Base-by-base conservation (phyloP, 2,329 filamentous ascomycete genomes). In the Clonostachys sp. region DNA sequence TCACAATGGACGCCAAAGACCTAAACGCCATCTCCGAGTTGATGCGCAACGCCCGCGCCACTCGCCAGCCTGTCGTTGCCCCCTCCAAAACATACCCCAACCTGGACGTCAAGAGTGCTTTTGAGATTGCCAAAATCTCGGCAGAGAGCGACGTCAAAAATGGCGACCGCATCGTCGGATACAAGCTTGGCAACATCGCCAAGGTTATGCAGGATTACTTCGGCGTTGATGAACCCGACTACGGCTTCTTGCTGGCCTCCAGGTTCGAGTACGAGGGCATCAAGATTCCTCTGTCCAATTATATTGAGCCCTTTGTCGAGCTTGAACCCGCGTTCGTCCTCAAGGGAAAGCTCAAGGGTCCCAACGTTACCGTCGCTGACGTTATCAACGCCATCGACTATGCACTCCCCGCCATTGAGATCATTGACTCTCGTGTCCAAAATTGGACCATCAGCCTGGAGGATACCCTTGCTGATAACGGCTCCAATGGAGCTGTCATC, bases 131-230 rank as follows among this genome's bases (percentile, higher is more conserved):
- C 40, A 50, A 42, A n/a, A 52, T 58, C 42, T 57, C 51, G 1
- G 53, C 57, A 18, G 48, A 54, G 13, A 51, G 49, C 12, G 56
- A 52, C 4, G 44, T 56, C n/a, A 50, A 54, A 16, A 39, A 53
- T 39, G 57, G 57, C 3, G 57, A 57, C 40, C 52, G 59, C 7
- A 45, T 54, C 20, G 56, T 59, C 12, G 57, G 54, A n/a, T 59
- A 58, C 48, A 58, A 60, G 48, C 54, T 60, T n/a, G 55, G 58
- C 41, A 60, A 61, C 46, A 59, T 61, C 44, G 58, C 55, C n/a
- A 60, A 60, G 46, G 59, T 60, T 30, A 61, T 60, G 57, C 58
- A 60, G 43, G 56, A 53, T 17, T 58, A 58, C 12, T 60, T 60
- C 41, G 56, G 57, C 5, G 51, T 61, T 9, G 58, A 58, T 42